phyloP scores from a whole-genome alignment of 768 basidiomycete genomes.

The Jaapia argillacea region DNA sequence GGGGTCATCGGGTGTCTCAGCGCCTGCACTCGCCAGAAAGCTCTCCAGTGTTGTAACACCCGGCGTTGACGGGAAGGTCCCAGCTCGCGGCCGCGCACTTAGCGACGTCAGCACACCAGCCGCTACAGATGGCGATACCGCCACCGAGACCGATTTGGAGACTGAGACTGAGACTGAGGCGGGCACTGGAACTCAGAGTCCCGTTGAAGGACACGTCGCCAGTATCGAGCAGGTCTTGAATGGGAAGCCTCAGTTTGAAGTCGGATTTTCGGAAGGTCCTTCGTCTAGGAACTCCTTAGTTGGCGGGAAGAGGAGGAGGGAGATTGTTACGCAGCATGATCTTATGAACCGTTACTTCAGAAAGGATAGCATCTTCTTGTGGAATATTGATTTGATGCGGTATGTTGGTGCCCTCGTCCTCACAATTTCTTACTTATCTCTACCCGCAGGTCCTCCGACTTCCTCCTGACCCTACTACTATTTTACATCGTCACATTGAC shows the following conservation, averaged over 20 bases:
- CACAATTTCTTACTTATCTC: not conserved
- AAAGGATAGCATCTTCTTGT: conserved; percentile 72
- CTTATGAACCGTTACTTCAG: conserved; percentile 85
- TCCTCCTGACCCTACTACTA: conserved; percentile 68
- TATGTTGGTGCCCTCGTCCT: conserved; percentile 23
- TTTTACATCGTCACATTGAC: conserved; percentile 52
- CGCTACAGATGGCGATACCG: conserved; percentile 63
- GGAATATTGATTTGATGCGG: conserved; percentile 82
- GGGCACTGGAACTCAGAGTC: conserved; percentile 1
- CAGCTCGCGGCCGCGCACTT: conserved; percentile 8
- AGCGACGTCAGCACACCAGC: conserved; percentile 39
- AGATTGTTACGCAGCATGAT: conserved; percentile 68
- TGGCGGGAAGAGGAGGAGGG: conserved; percentile 14
- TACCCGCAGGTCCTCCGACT: conserved; percentile 65
- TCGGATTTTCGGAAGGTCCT: not conserved
- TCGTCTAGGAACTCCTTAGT: not conserved
- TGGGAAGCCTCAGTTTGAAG: not conserved
- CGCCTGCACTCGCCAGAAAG: too few species aligned
- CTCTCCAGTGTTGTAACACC: too few species aligned
- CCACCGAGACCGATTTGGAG: conserved; percentile 64
- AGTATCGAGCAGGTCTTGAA: not conserved
- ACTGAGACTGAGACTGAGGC: conserved; percentile 29
- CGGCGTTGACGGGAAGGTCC: too few species aligned
- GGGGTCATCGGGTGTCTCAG: not conserved
- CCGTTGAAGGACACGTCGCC: not conserved